Base-by-base conservation (phyloP, 164 flowering plant genomes). In the Vitis riparia region DNA sequence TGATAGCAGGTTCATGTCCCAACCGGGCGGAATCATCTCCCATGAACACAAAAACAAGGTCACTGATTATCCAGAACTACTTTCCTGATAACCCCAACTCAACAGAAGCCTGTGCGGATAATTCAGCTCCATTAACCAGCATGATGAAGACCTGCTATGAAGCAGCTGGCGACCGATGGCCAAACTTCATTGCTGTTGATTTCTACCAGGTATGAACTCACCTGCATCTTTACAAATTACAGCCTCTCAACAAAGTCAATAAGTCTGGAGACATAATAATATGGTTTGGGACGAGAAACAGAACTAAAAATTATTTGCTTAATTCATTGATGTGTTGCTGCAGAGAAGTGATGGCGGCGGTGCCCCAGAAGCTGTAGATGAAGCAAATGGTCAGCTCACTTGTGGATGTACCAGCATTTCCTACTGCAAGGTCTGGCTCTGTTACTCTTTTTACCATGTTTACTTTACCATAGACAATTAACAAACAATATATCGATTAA, bases 331-430 rank as follows among this genome's bases (percentile, higher is more conserved):
- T n/a, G 27, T 14, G 32, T 53, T 50, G 50, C 44, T 60, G 68
- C 74, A 84, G 87, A 80, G 60, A 55, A 82, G 85, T 71, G 82
- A 82, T 68, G 87, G 84, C 9, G 85, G 82, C 11, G 87, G 85
- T 55, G 82, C 87, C 17, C 67, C 87, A 19, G 84, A 78, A 48
- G 87, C 81, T 1, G 71, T 73, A 1, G 84, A 84, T 75, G 44
- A 59, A 65, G 81, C 81, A 7, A 84, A 82, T 66, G 85, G 85
- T 19, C 82, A 75, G 29, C 67, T 82, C 37, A 72, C 82, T 3
- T 82, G 85, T 57, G 87, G 85, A 14, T 84, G 87, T 60, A 77
- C 66, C 70, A 82, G 57, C 59, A 74, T 84, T 49, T 71, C 80
- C 51, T 78, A 79, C 62, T 84, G 87, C 85, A 80, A 76, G 87